These are phyloP conservation scores for Colletotrichum tropicale DNA, from an alignment of 2,329 filamentous ascomycete species.

Conservation along the genomic window DNA sequence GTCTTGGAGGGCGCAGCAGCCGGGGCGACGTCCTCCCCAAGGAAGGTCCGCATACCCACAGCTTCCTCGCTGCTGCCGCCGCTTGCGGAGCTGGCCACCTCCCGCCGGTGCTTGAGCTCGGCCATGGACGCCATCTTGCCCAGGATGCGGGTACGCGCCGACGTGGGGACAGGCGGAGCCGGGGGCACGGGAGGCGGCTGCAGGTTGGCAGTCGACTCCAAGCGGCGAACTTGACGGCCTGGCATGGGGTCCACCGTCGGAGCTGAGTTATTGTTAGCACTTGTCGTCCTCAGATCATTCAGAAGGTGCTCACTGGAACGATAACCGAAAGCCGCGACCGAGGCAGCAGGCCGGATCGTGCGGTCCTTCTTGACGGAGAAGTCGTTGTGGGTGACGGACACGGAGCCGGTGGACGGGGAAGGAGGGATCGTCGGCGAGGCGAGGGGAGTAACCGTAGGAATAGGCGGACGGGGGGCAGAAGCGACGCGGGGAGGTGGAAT, in stretches of 20 bases:
- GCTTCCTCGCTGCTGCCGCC: background rate
- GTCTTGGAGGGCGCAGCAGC: background rate
- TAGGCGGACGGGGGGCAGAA: background rate
- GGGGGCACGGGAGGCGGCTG: background rate
- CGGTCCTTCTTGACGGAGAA: constrained; percentile 12
- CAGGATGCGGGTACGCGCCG: background rate
- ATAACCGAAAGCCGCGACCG: background rate
- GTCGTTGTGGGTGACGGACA: constrained; percentile 1
- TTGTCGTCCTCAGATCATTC: background rate
- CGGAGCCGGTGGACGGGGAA: background rate
- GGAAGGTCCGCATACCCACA: constrained; percentile 9
- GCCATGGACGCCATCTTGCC: constrained; percentile 11
- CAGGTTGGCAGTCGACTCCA: background rate
- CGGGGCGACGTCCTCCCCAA: background rate
- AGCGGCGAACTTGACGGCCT: background rate
- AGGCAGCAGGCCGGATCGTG: background rate
- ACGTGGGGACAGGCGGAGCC: background rate
- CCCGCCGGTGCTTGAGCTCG: constrained; percentile 10
- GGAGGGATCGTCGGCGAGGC: background rate
- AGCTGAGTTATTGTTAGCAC: background rate
- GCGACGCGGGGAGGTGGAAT: background rate
- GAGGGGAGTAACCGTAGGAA: background rate
- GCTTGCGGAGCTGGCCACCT: background rate
- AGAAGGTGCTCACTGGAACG: background rate
- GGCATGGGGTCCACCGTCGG: background rate